Conservation (phyloP, 768 basidiomycete species). For the Tylopilus balloui region DNA sequence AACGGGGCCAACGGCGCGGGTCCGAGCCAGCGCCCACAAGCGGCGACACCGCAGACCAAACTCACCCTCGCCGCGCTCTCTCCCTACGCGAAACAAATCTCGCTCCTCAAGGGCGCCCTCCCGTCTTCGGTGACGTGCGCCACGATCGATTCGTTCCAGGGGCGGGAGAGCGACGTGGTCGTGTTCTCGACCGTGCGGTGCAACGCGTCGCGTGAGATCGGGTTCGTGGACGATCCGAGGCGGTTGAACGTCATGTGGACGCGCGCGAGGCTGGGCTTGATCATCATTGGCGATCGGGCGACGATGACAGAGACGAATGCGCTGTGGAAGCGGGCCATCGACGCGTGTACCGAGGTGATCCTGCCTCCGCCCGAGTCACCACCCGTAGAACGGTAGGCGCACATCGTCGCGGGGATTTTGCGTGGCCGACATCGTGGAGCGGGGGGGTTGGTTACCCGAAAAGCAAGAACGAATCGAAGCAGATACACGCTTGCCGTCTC, state of each 20-base stretch:
- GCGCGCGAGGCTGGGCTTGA: conserved; percentile 50
- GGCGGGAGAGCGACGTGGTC: conserved; percentile 62
- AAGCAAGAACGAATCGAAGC: too few relatives aligned
- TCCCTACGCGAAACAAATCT: conserved; percentile 57
- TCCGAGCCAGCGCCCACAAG: neutral
- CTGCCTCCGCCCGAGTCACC: conserved; percentile 7
- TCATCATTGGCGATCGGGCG: conserved; percentile 53
- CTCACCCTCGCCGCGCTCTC: conserved; percentile 35
- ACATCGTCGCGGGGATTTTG: too few relatives aligned
- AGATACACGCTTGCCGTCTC: too few relatives aligned
- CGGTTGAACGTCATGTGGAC: conserved; percentile 65
- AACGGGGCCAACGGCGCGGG: conserved; percentile 19
- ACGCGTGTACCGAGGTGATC: conserved; percentile 28
- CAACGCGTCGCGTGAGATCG: conserved; percentile 56
- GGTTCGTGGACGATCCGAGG: conserved; percentile 63
- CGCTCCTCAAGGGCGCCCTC: conserved; percentile 40
- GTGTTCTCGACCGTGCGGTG: conserved; percentile 63
- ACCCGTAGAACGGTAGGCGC: neutral
- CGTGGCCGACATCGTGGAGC: too few relatives aligned
- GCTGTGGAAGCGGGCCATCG: conserved; percentile 52
- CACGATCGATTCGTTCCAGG: conserved; percentile 50
- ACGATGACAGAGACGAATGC: conserved; percentile 42
- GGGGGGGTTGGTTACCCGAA: too few relatives aligned
- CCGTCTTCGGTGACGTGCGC: conserved; percentile 20
- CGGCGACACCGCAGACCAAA: neutral